Evolutionary conservation across 192 early-diverging fungal species (phyloP), one percentile per base, ranked within the genome.

Genomic region (Phlyctochytrium bullatum): DNA sequence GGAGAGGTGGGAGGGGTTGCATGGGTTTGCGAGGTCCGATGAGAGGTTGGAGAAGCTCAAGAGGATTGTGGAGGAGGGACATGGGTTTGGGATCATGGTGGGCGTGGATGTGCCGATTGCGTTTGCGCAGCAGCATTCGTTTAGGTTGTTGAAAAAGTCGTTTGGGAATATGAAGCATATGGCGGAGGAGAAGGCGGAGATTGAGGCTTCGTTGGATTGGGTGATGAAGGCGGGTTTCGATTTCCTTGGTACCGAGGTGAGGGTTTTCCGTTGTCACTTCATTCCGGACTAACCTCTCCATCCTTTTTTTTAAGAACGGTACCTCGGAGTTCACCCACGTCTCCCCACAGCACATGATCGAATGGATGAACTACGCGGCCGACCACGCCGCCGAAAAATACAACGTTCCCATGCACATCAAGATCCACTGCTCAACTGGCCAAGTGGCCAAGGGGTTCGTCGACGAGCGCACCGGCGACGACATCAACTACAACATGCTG

Each of bases 251-350:
- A 70, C 68, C 25, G 68, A 70, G 66, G 66, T 67, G 27, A 6
- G 54, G 16, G 57, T 2, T 30, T 16, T 27, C 16, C 61, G n/a
- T 0, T 31, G 17, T 1, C 27, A 62, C 61, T 62, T 17, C 16
- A 35, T 35, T 20, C 17, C 20, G 16, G 27, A 25, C 1, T 35
- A 14, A 14, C 6, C 10, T 27, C 16, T 57, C 14, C 10, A 6
- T 20, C 54, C 12, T 14, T 31, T 54, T 20, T 2, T 33, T 16
- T 3, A 2, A 67, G 68, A 40, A 28, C 25, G 68, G 68, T 27
- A 70, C 68, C 2, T 70, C 68, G 27, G 68, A 70, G 36, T 70
- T 70, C 35, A 70, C 68, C 27, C 68, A 70, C 68, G 29, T 56
- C 16, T 62, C 61, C 12, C 61, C 68, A 10, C 35, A 70, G 30